Evolutionary conservation across 352 stramenopile species (phyloP).

Genomic region (Thalassiosira allenii): DNA sequence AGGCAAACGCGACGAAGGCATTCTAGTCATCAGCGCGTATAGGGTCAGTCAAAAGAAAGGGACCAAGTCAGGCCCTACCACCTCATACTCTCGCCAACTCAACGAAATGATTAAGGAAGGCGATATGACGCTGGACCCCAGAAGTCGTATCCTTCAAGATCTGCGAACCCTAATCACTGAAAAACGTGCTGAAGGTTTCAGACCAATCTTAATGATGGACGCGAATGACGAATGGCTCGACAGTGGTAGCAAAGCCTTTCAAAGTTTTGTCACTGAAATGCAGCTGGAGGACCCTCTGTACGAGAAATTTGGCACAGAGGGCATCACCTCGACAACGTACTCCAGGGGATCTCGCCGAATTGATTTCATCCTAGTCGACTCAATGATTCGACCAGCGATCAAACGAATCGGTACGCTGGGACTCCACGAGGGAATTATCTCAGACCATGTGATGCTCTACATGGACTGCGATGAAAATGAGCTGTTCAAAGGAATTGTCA

Average conservation of each 20-base stretch:
- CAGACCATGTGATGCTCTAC: slow-evolving; percentile 27
- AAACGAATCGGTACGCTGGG: slow-evolving; percentile 5
- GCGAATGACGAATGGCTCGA: background rate
- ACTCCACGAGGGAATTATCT: slow-evolving; percentile 16
- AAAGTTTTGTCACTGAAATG: background rate
- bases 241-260: background rate
- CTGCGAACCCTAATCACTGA: background rate
- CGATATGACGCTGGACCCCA: background rate
- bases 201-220: slow-evolving; percentile 21
- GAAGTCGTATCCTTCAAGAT: background rate
- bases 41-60: slow-evolving; percentile 2
- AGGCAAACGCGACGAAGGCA: slow-evolving; percentile 23
- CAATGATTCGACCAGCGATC: background rate
- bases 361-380: slow-evolving; percentile 33
- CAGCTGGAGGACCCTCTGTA: slow-evolving; percentile 16
- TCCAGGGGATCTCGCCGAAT: background rate
- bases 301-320: background rate
- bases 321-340: slow-evolving; percentile 12
- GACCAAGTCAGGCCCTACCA: background rate
- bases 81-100: slow-evolving; percentile 2
- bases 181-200: background rate
- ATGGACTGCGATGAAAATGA: slow-evolving; percentile 23
- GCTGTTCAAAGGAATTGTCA: slow-evolving; percentile 18
- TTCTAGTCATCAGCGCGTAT: slow-evolving; percentile 28
- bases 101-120: background rate